Percentiles rank a stretch among this genome's conserved stretches.
Evolutionary conservation across 2,329 filamentous ascomycete genomes (phyloP).

Genomic region (Beauveria caledonica): DNA sequence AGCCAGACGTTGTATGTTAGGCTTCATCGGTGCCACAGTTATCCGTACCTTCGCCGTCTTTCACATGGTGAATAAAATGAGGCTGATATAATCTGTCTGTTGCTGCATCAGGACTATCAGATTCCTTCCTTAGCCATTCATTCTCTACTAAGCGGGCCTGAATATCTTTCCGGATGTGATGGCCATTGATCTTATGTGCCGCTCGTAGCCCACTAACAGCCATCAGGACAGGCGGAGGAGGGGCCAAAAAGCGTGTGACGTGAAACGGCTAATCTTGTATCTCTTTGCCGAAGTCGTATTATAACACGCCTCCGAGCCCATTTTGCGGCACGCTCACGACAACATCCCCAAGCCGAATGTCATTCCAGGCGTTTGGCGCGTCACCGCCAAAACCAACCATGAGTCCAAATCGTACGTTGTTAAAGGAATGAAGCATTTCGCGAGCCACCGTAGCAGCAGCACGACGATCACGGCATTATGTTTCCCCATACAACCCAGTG

Average conservation of each 20-base stretch:
- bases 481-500: constrained; percentile 21
- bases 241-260: too few species aligned
- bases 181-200: too few species aligned
- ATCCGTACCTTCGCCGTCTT: too few species aligned
- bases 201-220: background rate
- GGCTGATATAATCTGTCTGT: too few species aligned
- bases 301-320: background rate
- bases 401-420: constrained; percentile 21
- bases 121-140: too few species aligned
- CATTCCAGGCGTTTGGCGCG: constrained; percentile 21
- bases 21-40: too few species aligned
- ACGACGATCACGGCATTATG: constrained; percentile 29
- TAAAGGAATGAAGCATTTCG: constrained; percentile 23
- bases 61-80: too few species aligned
- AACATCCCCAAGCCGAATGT: constrained; percentile 22
- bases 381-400: constrained; percentile 29
- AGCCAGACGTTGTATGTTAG: background rate
- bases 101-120: too few species aligned
- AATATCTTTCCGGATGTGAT: too few species aligned
- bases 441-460: constrained; percentile 21
- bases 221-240: background rate
- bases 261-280: background rate
- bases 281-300: background rate
- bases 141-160: too few species aligned
- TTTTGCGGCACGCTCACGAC: constrained; percentile 13